Evolutionary conservation across 441 rosid genomes (phyloP).

Genomic region (Syzygium syzygioides): DNA sequence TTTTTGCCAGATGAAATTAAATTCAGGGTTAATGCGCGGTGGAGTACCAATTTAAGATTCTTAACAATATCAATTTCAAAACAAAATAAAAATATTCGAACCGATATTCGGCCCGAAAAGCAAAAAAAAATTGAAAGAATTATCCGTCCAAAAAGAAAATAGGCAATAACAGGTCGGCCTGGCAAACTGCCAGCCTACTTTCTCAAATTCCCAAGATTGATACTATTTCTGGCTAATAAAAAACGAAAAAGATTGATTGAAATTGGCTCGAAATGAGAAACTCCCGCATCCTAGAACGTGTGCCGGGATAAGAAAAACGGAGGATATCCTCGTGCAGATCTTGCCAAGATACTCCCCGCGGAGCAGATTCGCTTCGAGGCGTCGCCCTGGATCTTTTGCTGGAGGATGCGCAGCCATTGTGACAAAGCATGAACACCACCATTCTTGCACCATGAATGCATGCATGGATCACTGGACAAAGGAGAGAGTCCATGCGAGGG

Average conservation of each 20-base stretch:
- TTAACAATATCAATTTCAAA: not conserved
- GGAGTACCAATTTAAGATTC: not conserved
- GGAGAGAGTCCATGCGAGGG: not conserved
- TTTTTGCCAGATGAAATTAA: not conserved
- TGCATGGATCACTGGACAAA: not conserved
- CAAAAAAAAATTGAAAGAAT: no score
- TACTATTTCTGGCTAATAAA: not conserved
- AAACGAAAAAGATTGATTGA: not conserved
- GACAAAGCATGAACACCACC: not conserved
- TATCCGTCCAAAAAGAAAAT: not conserved
- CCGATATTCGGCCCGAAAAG: not conserved
- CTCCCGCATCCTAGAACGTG: not conserved
- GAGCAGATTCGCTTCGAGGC: not conserved
- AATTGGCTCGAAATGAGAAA: not conserved
- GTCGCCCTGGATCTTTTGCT: not conserved
- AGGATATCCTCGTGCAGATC: not conserved
- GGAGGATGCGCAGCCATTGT: not conserved
- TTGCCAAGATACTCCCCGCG: not conserved
- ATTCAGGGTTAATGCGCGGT: not conserved
- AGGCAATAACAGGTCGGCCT: not conserved
- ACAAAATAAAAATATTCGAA: not conserved
- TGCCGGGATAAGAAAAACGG: not conserved
- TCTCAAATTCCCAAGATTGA: not conserved
- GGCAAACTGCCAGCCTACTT: not conserved
- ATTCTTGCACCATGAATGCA: not conserved